Evolutionary conservation across 495 filamentous ascomycete species (phyloP).

Genomic region (Hypomontagnella monticulosa): DNA sequence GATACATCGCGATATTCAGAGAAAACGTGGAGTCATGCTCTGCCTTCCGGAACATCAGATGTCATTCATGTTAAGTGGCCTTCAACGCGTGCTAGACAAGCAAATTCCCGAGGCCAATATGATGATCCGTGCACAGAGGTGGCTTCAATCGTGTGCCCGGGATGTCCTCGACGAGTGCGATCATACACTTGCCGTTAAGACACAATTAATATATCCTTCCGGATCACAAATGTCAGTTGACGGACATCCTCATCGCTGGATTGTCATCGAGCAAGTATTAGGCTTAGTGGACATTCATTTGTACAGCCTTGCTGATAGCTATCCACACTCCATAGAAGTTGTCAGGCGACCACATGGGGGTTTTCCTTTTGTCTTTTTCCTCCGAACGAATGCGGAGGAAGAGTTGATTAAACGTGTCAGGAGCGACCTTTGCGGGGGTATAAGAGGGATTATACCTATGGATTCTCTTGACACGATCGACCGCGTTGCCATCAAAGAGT

Average conservation of each 20-base stretch:
- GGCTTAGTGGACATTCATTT: constrained; percentile 49
- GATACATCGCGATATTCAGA: constrained; percentile 50
- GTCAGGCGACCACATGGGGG: constrained; percentile 45
- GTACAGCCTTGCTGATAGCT: constrained; percentile 46
- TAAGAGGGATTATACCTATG: constrained; percentile 41
- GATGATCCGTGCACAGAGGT: constrained; percentile 51
- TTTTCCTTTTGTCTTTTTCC: constrained; percentile 58
- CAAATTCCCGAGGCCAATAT: constrained; percentile 29
- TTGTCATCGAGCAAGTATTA: constrained; percentile 49
- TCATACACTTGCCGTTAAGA: constrained; percentile 67
- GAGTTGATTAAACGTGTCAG: constrained; percentile 51
- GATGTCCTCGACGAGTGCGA: constrained; percentile 75
- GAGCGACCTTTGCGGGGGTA: constrained; percentile 49
- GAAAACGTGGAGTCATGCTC: constrained; percentile 55
- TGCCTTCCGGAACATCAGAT: constrained; percentile 62
- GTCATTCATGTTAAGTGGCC: constrained; percentile 62
- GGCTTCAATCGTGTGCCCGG: constrained; percentile 55
- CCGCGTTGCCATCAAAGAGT: constrained; percentile 51
- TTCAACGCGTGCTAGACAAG: constrained; percentile 55
- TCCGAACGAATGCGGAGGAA: constrained; percentile 56
- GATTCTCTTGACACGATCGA: constrained; percentile 37
- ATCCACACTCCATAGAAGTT: constrained; percentile 58
- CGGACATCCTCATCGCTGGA: constrained; percentile 61
- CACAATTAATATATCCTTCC: constrained; percentile 59
- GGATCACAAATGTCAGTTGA: constrained; percentile 60